These are phyloP conservation scores for Cinnamomum chago DNA, from an alignment of 164 flowering plant genomes.

Conservation along the genomic window DNA sequence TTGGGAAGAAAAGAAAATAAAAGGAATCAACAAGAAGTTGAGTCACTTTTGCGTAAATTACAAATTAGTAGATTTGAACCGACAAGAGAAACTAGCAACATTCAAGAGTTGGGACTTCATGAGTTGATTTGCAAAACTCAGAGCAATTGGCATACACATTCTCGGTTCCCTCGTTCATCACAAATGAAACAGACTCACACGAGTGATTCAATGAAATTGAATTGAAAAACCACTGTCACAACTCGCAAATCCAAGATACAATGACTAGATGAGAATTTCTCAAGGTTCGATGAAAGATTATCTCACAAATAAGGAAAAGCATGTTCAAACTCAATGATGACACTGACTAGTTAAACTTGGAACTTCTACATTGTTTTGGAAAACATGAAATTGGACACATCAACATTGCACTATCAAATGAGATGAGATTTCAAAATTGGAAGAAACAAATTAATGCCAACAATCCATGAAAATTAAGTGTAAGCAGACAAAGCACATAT, in stretches of 20 bases:
- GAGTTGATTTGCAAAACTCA: neutral
- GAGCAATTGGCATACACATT: neutral
- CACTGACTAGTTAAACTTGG: neutral
- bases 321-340: neutral
- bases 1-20: no score
- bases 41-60: no score
- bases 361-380: neutral
- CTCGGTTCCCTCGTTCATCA: no score
- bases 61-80: no score
- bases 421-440: neutral
- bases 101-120: neutral
- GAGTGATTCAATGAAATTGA: neutral
- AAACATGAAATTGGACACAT: neutral
- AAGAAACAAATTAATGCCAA: neutral
- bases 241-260: neutral
- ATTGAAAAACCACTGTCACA: neutral
- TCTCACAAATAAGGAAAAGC: neutral
- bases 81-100: no score
- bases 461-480: neutral
- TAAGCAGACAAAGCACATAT: neutral
- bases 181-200: neutral
- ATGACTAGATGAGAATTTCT: neutral
- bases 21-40: neutral
- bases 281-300: neutral
- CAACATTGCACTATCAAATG: neutral